Conservation (phyloP, 805 yeast genomes). For the Candida incommunis region DNA sequence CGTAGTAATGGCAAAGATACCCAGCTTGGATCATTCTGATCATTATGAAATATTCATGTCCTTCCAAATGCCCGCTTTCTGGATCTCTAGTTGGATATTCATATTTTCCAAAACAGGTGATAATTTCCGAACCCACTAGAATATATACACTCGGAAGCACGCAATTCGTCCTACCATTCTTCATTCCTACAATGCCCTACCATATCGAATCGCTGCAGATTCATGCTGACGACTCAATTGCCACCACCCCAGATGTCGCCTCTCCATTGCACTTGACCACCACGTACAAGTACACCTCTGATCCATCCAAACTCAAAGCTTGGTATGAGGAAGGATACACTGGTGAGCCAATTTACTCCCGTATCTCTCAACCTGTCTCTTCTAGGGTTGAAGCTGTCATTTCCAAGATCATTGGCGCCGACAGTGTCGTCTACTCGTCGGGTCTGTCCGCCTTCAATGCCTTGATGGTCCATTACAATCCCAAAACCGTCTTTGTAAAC, state of each 20-base stretch:
- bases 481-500: slow-evolving; percentile 60
- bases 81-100: too few relatives aligned
- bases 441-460: slow-evolving; percentile 78
- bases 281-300: slow-evolving; percentile 51
- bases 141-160: too few relatives aligned
- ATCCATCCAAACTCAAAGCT: slow-evolving; percentile 42
- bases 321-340: slow-evolving; percentile 17
- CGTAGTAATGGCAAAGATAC: too few relatives aligned
- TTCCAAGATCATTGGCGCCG: slow-evolving; percentile 42
- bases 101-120: too few relatives aligned
- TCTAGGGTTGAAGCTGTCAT: slow-evolving; percentile 54
- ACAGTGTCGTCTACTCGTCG: slow-evolving; percentile 57
- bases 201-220: slow-evolving; percentile 17
- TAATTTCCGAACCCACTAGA: too few relatives aligned
- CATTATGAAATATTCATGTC: too few relatives aligned
- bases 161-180: too few relatives aligned
- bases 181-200: background rate
- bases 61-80: too few relatives aligned
- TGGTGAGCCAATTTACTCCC: slow-evolving; percentile 42
- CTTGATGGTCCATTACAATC: slow-evolving; percentile 52
- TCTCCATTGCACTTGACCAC: slow-evolving; percentile 77
- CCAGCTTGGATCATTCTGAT: too few relatives aligned
- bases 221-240: slow-evolving; percentile 54
- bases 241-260: slow-evolving; percentile 26
- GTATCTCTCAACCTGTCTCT: slow-evolving; percentile 63